Evolutionary conservation across 306 rosid species (phyloP), one percentile per base, ranked within the genome.

Genomic region (Amphicarpaea edgeworthii): DNA sequence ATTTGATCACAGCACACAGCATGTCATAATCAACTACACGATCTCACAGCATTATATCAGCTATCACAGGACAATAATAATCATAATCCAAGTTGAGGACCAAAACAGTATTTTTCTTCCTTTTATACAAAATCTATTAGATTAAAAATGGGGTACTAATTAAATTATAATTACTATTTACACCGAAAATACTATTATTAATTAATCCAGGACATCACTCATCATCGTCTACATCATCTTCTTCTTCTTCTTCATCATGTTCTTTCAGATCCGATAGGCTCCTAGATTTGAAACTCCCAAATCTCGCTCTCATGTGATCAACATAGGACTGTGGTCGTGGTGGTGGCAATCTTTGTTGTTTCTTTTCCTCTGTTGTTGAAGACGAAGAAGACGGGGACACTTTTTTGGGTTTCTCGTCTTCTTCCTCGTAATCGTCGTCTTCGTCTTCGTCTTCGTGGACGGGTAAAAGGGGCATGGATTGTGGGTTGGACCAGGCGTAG

Each of bases 391-490:
- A 65, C 0, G 83, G 49, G 0, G 81, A 68, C 16, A 32, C 72
- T 51, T 65, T 34, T 7, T 53, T 68, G 6, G 59, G 78, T 3
- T 63, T 74, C 4, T 62, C 83, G 0, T 41, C 68, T 26, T 70
- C 78, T 26, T 73, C 77, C 1, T 2, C 3, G 0, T 49, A 38
- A 1, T 72, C 7, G 6, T 2, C 3, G 0, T 49, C 30, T 0
- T 72, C 7, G 6, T 70, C 50, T 3, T 86, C 85, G 0, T 90
- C 84, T 5, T 91, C 96, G 0, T 72, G 30, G 5, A 90, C 57
- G 1, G 88, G 82, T 15, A 93, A 64, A 43, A 93, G 79, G 7
- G 98, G 98, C 97, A 93, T 88, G 40, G 98, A 93, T 54, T 89
- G 78, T 9, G 98, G 96, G 85, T 91, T 87, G 0, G 82, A 65